Evolutionary conservation across 208 protist genomes (phyloP).

Genomic region (Trypanosoma lewisi): DNA sequence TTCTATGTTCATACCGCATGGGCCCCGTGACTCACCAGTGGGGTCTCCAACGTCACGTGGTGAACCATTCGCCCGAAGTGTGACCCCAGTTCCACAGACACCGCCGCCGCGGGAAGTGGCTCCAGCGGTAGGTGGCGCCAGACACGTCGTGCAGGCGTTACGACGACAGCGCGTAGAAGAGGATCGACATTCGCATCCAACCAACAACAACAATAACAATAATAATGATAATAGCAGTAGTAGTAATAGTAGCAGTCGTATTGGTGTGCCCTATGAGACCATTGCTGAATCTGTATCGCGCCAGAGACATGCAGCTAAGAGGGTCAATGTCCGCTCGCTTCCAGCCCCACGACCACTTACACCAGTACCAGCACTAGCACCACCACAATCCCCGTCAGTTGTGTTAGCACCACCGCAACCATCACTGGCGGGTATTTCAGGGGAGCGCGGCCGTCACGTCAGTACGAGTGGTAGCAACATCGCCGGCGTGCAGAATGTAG

Average conservation of each 20-base stretch:
- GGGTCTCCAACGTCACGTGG: background rate
- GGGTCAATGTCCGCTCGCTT: too few species aligned
- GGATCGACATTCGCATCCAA: background rate
- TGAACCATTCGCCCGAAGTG: background rate
- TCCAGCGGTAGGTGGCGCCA: slow-evolving; percentile 19
- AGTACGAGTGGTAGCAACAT: background rate
- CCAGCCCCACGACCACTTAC: too few species aligned
- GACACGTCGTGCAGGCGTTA: slow-evolving; percentile 11
- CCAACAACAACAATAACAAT: slow-evolving; percentile 2
- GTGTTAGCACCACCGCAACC: background rate
- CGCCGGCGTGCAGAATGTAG: background rate
- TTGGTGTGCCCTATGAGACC: background rate
- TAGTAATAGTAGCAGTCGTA: background rate
- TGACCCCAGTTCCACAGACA: background rate
- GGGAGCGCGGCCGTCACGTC: background rate
- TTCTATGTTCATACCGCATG: background rate
- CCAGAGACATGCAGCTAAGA: background rate
- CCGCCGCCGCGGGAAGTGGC: background rate
- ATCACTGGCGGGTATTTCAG: background rate
- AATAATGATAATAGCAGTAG: background rate
- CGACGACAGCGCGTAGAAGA: slow-evolving; percentile 10
- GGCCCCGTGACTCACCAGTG: background rate
- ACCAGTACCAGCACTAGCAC: too few species aligned
- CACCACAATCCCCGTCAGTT: background rate
- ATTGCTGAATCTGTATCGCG: background rate